Evolutionary conservation across 139 green algal genomes (phyloP).

Genomic region (Raphidocelis subcapitata): DNA sequence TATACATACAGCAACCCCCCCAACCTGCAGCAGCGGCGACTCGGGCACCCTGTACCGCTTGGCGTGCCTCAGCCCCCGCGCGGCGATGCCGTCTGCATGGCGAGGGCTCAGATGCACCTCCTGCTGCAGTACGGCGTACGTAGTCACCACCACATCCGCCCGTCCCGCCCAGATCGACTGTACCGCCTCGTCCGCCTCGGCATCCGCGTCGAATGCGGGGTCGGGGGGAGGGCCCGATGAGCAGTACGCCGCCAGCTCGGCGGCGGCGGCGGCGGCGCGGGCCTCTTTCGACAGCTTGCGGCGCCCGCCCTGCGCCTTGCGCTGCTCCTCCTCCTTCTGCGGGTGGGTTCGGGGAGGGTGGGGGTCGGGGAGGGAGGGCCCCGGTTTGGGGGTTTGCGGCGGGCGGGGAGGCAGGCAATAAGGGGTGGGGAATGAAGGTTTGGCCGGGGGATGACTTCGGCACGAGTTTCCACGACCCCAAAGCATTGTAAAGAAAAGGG

Average conservation of each 20-base stretch:
- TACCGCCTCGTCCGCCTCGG: conserved; percentile 40
- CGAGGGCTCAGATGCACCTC: conserved; percentile 32
- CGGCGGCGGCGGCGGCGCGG: neutral
- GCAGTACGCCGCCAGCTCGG: conserved; percentile 14
- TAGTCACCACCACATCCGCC: conserved; percentile 68
- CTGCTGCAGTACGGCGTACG: conserved; percentile 49
- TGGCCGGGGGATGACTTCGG: too few relatives aligned
- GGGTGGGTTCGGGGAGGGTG: neutral
- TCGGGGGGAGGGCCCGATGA: conserved; percentile 8
- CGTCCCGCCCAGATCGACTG: conserved; percentile 26
- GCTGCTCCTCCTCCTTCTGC: neutral
- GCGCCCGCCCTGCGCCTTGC: neutral
- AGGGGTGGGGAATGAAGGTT: neutral
- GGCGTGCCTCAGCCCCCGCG: conserved; percentile 36
- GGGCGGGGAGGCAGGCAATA: neutral
- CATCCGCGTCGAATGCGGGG: conserved; percentile 32
- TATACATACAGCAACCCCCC: too few relatives aligned
- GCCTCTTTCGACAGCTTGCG: conserved; percentile 8
- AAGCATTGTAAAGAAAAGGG: too few relatives aligned
- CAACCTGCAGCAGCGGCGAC: conserved; percentile 54
- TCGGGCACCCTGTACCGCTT: conserved; percentile 64
- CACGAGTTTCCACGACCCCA: too few relatives aligned
- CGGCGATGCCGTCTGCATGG: neutral
- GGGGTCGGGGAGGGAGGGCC: neutral
- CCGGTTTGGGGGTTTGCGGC: neutral